phyloP scores from a whole-genome alignment of 148 eudicot genomes.

The Beta vulgaris region DNA sequence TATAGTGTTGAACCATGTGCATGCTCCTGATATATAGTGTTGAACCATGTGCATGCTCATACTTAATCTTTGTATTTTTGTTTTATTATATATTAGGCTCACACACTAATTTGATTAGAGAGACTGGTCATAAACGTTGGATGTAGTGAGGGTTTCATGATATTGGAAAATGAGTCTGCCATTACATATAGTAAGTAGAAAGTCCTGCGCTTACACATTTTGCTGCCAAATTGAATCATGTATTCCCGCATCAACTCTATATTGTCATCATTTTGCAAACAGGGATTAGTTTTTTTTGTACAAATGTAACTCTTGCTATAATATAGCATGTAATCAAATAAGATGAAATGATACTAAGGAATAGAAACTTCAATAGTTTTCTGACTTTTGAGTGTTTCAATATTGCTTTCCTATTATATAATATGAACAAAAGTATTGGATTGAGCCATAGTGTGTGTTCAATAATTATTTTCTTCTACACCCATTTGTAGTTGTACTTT shows the following conservation, averaged over 20 bases:
- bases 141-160: neutral
- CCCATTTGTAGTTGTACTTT: neutral
- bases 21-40: neutral
- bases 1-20: neutral
- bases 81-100: neutral
- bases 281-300: neutral
- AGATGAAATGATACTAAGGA: neutral
- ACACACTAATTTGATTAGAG: neutral
- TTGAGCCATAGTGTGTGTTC: neutral
- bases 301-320: neutral
- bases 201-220: neutral
- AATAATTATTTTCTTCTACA: neutral
- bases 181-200: neutral
- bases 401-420: neutral
- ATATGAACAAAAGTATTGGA: neutral
- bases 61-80: neutral
- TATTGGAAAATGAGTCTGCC: too few species aligned
- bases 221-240: neutral
- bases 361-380: neutral
- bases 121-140: neutral
- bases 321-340: neutral
- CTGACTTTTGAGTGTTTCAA: neutral
- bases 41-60: neutral
- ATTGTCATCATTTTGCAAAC: neutral
- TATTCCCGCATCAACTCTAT: neutral